Evolutionary conservation across 1,284 basidiomycete genomes (phyloP).

Genomic region (Kalmanozyma brasiliensis): DNA sequence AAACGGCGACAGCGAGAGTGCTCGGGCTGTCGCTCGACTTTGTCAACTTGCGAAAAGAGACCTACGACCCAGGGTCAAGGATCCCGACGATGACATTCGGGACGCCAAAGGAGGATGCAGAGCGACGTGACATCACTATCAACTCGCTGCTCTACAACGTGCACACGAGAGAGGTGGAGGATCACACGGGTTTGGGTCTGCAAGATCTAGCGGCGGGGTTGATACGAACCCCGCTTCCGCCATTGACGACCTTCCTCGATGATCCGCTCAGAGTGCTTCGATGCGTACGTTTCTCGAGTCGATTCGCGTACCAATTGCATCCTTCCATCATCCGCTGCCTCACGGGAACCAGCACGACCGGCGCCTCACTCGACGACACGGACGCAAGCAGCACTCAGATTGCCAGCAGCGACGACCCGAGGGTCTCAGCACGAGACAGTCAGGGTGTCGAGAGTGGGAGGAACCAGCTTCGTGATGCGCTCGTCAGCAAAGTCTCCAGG

Average conservation of each 20-base stretch:
- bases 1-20: slow-evolving; percentile 90
- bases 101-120: slow-evolving; percentile 89
- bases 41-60: slow-evolving; percentile 90
- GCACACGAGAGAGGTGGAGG: slow-evolving; percentile 87
- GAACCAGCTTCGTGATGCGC: slow-evolving; percentile 71
- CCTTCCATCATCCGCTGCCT: slow-evolving; percentile 72
- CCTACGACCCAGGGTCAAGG: slow-evolving; percentile 84
- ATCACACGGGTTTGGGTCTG: slow-evolving; percentile 83
- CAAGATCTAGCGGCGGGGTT: slow-evolving; percentile 81
- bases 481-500: slow-evolving; percentile 62
- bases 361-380: slow-evolving; percentile 5
- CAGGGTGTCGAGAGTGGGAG: slow-evolving; percentile 33
- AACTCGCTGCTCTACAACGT: slow-evolving; percentile 97
- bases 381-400: slow-evolving; percentile 11
- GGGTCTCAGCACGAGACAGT: slow-evolving; percentile 12
- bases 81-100: slow-evolving; percentile 90
- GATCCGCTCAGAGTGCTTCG: slow-evolving; percentile 92
- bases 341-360: slow-evolving; percentile 15
- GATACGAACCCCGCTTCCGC: slow-evolving; percentile 88
- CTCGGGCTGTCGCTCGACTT: slow-evolving; percentile 89
- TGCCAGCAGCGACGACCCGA: slow-evolving; percentile 35
- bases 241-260: slow-evolving; percentile 88
- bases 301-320: slow-evolving; percentile 86
- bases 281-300: slow-evolving; percentile 88
- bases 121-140: slow-evolving; percentile 91